Conservation (phyloP, 768 basidiomycete genomes). For the Suillus americanus region DNA sequence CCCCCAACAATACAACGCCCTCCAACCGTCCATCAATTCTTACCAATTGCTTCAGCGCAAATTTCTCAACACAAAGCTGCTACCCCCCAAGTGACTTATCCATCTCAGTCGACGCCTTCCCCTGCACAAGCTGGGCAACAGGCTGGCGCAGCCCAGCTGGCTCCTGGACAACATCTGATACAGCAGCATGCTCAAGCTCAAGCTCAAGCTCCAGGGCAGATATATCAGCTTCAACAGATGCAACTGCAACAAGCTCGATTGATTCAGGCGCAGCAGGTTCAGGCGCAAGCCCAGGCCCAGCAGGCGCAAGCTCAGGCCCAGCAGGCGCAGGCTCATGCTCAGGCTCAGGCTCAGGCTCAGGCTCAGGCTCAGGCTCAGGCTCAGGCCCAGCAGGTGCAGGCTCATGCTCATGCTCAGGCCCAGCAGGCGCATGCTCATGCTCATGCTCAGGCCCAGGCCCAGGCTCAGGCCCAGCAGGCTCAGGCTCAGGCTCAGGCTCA, state of each 20-base stretch:
- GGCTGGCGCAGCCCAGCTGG: constrained; percentile 16
- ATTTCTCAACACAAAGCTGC: constrained; percentile 26
- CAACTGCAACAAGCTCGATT: constrained; percentile 15
- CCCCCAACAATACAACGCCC: constrained; percentile 25
- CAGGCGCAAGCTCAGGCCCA: too few relatives aligned
- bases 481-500: neutral
- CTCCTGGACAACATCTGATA: constrained; percentile 10
- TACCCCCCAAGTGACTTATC: constrained; percentile 29
- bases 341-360: constrained; percentile 15
- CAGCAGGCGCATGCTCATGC: constrained; percentile 13
- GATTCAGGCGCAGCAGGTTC: constrained; percentile 16
- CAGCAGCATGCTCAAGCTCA: constrained; percentile 21
- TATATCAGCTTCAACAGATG: constrained; percentile 19
- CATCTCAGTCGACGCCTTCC: constrained; percentile 18
- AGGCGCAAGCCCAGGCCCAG: constrained; percentile 10
- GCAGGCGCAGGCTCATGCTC: constrained; percentile 13
- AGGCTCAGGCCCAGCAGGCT: neutral
- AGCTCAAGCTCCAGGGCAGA: constrained; percentile 14
- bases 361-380: constrained; percentile 11
- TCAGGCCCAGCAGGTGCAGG: constrained; percentile 4
- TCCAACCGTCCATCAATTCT: constrained; percentile 24
- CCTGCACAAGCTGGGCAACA: constrained; percentile 23
- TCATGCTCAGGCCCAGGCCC: constrained; percentile 15
- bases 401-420: constrained; percentile 12
- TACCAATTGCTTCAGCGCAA: constrained; percentile 24